Base-by-base conservation (phyloP, 495 filamentous ascomycete species). In the Trichoderma reesei region DNA sequence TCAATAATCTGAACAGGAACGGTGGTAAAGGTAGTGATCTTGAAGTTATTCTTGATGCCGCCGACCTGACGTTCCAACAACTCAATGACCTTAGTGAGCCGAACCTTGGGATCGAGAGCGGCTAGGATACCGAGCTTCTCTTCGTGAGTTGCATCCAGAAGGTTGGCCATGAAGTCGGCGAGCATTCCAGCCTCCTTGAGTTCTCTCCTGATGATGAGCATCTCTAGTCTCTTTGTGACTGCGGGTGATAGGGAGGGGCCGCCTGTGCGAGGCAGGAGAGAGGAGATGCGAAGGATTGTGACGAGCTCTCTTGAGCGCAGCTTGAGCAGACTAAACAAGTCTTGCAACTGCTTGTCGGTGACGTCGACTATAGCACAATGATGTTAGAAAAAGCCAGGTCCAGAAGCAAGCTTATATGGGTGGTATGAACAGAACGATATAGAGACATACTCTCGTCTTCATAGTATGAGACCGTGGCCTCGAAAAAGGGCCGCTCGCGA, bases 91-190 rank as follows among this genome's bases (percentile, higher is more conserved):
- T 84, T 86, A 67, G 88, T 82, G 65, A 98, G 78, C 14, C 94
- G 82, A n/a, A 87, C 82, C 68, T 86, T 87, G 9, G 94, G 79
- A 68, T 92, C 83, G 16, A 92, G 72, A 2, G 91, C 84, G 36
- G 90, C 80, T 14, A 98, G 79, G 18, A 98, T 83, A 62, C 89
- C 83, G 38, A 98, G 79, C 77, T 91, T 95, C 68, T 98, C 94
- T 71, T 96, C 90, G 65, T 92, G 84, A 16, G 88, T 86, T 44
- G 86, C 85, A 61, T 96, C 89, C 3, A 95, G 83, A 34, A 97
- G 83, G 73, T 94, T 92, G 8, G 90, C 85, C 90, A 98, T 95
- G 68, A 97, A 96, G 71, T 99, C 95, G 8, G 94, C 94, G n/a
- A 99, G 78, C 8, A 83, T 79, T 7, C 93, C 94, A 5, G 94